Conservation (phyloP, 257 asterid genomes). For the Nemophila menziesii region DNA sequence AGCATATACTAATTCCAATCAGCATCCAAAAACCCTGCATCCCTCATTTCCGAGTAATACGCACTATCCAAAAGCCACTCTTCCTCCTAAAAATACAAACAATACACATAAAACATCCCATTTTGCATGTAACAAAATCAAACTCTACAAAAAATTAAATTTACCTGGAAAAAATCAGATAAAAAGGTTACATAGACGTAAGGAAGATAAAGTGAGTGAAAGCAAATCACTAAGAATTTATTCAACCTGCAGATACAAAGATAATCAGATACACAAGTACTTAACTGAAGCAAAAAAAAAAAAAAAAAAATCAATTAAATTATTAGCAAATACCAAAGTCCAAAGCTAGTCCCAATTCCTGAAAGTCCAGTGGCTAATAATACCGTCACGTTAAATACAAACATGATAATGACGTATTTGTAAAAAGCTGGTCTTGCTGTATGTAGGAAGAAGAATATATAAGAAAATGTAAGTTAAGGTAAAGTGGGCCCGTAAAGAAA, state of each 20-base stretch:
- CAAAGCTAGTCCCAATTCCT: constrained; percentile 54
- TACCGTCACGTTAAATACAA: constrained; percentile 29
- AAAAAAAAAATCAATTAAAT: background rate
- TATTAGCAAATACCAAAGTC: constrained; percentile 42
- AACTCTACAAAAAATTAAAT: background rate
- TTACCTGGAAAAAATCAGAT: constrained; percentile 83
- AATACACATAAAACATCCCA: background rate
- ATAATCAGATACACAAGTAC: background rate
- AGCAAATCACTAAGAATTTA: constrained; percentile 39
- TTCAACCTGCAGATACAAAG: constrained; percentile 45
- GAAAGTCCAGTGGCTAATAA: constrained; percentile 58
- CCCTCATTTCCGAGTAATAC: constrained; percentile 85
- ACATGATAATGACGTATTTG: constrained; percentile 76
- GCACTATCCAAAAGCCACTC: constrained; percentile 87
- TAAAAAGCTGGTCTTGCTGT: constrained; percentile 88
- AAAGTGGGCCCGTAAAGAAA: background rate
- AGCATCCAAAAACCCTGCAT: constrained; percentile 78
- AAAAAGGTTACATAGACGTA: constrained; percentile 51
- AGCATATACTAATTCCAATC: constrained; percentile 40
- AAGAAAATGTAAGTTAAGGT: background rate
- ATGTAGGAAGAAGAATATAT: background rate
- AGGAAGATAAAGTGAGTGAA: constrained; percentile 73
- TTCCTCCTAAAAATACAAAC: constrained; percentile 47
- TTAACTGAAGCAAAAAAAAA: background rate
- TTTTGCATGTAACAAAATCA: background rate